Evolutionary conservation across 2,329 filamentous ascomycete species (phyloP).

Genomic region (Dactylellina drechsleri): DNA sequence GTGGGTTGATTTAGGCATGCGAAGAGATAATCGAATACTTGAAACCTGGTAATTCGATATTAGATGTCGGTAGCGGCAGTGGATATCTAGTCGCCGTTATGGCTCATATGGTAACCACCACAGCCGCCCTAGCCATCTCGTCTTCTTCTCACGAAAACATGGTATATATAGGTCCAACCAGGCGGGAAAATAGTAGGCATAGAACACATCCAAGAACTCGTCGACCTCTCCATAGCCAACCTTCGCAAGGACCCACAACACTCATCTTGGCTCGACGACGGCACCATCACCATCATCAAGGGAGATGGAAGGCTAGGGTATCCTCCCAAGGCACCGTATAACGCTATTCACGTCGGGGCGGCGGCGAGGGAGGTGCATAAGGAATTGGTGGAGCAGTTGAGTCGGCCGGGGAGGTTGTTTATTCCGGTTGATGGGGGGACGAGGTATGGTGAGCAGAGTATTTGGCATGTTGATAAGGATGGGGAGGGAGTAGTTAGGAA

Average conservation of each 20-base stretch:
- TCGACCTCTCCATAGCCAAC: conserved; percentile 72
- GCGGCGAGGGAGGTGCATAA: conserved; percentile 79
- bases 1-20: too few species aligned
- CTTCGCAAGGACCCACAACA: conserved; percentile 73
- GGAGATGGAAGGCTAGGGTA: conserved; percentile 68
- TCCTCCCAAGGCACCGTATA: conserved; percentile 69
- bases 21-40: conserved; percentile 60
- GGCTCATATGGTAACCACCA: conserved; percentile 73
- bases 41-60: conserved; percentile 64
- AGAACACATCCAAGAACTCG: conserved; percentile 76
- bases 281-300: conserved; percentile 75
- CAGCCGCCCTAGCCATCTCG: neutral
- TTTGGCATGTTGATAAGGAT: conserved; percentile 80
- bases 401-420: conserved; percentile 80
- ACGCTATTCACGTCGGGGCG: conserved; percentile 95
- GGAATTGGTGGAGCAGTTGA: conserved; percentile 79
- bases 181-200: conserved; percentile 73
- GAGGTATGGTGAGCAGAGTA: conserved; percentile 68
- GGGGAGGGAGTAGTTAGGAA: conserved; percentile 70
- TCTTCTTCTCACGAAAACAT: neutral
- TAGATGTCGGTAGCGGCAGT: conserved; percentile 79
- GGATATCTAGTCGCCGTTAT: conserved; percentile 90
- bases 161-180: conserved; percentile 40
- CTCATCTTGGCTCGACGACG: conserved; percentile 69
- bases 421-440: conserved; percentile 77